A percentile compares a stretch with the other conserved stretches of the same genome.
Conservation (phyloP, 169 alveolate genomes). For the Plasmodium cynomolgi region DNA sequence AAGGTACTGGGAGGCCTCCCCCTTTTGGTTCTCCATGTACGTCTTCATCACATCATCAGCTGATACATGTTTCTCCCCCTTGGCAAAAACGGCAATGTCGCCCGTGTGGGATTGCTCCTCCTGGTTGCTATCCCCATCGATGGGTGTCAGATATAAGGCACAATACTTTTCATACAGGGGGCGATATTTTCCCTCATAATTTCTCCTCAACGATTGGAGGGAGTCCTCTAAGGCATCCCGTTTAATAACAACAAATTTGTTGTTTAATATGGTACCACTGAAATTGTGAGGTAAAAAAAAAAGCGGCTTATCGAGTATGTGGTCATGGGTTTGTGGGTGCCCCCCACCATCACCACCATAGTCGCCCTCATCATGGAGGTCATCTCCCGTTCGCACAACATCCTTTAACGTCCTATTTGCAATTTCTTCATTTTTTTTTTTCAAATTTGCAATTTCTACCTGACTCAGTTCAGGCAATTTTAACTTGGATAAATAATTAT, state of each 20-base stretch:
- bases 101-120: not conserved
- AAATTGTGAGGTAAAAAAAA: constrained; percentile 66
- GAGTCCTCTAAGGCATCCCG: constrained; percentile 18
- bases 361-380: not conserved
- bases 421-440: constrained; percentile 19
- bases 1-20: constrained; percentile 12
- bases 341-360: not conserved
- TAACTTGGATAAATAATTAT: constrained; percentile 73
- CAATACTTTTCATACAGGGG: constrained; percentile 19
- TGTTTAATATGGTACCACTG: constrained; percentile 46
- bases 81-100: constrained; percentile 10
- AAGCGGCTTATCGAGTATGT: constrained; percentile 32
- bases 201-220: constrained; percentile 3
- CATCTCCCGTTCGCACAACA: constrained; percentile 32
- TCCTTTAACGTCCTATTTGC: constrained; percentile 27
- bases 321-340: not conserved
- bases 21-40: constrained; percentile 18
- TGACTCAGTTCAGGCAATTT: constrained; percentile 74
- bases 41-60: not conserved
- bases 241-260: constrained; percentile 38
- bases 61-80: not conserved
- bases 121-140: not conserved
- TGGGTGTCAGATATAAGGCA: constrained; percentile 9
- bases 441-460: constrained; percentile 69
- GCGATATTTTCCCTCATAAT: constrained; percentile 23